phyloP scores from a whole-genome alignment of 2,329 filamentous ascomycete genomes.

The Arthroderma uncinatum region DNA sequence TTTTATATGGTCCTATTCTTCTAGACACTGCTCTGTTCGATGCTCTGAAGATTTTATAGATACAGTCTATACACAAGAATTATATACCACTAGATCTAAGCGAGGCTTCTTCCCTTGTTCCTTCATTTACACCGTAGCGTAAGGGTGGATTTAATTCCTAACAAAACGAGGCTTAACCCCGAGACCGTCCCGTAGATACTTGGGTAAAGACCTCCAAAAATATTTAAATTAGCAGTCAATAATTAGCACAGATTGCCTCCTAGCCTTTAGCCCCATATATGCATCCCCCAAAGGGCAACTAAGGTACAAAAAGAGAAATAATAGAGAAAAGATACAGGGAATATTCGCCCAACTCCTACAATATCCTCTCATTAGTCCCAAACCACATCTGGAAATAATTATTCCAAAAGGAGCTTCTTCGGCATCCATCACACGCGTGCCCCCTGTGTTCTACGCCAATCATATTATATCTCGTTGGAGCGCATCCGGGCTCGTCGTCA shows the following conservation, averaged over 20 bases:
- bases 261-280: neutral
- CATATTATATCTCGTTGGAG: slow-evolving; percentile 11
- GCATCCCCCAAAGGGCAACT: slow-evolving; percentile 2
- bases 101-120: neutral
- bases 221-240: too few relatives aligned
- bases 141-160: neutral
- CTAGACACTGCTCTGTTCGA: neutral
- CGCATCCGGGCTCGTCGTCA: slow-evolving; percentile 9
- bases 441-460: neutral
- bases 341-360: neutral
- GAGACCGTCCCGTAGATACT: too few relatives aligned
- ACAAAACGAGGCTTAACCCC: too few relatives aligned
- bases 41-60: neutral
- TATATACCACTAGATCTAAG: neutral
- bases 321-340: neutral
- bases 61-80: neutral
- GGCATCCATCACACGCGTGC: slow-evolving; percentile 9
- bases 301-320: too few relatives aligned
- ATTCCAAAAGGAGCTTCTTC: neutral
- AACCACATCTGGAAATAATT: neutral
- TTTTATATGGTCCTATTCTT: neutral
- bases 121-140: neutral
- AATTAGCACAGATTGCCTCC: neutral
- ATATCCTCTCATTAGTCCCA: neutral
- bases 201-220: too few relatives aligned